A percentile compares a stretch with the other conserved stretches of the same genome.
phyloP scores from a whole-genome alignment of 768 basidiomycete species.

The Pleurotus giganteus region DNA sequence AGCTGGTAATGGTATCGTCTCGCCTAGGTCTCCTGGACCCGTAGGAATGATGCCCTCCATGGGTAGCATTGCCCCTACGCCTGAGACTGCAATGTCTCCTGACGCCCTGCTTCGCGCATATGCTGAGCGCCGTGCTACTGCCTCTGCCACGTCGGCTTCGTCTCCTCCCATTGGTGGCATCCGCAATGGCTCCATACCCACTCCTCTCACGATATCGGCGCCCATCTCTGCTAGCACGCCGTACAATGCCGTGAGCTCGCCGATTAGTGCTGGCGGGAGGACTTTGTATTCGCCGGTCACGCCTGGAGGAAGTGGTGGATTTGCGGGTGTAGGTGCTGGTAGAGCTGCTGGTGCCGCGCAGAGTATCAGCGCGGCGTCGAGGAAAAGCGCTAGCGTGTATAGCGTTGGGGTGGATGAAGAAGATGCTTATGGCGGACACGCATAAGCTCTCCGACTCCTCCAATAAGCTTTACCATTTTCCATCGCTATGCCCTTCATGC shows the following conservation, averaged over 20 bases:
- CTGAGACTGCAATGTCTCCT: slow-evolving; percentile 47
- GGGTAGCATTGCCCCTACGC: slow-evolving; percentile 30
- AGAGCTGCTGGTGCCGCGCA: background rate
- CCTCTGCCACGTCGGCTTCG: background rate
- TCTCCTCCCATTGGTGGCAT: background rate
- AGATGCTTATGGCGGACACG: slow-evolving; percentile 5
- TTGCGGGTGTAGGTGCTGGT: background rate
- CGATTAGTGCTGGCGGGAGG: slow-evolving; percentile 10
- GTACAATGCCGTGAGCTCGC: background rate
- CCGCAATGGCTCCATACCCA: background rate
- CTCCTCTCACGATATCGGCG: background rate
- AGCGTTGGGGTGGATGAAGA: slow-evolving; percentile 10
- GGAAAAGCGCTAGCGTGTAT: slow-evolving; percentile 4
- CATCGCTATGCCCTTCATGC: background rate
- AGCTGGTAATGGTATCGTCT: slow-evolving; percentile 13
- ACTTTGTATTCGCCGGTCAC: slow-evolving; percentile 10
- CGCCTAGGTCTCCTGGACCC: slow-evolving; percentile 3
- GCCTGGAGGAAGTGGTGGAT: background rate
- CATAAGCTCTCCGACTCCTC: background rate
- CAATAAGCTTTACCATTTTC: background rate
- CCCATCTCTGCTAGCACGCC: slow-evolving; percentile 3
- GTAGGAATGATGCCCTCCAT: slow-evolving; percentile 28
- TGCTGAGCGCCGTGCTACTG: slow-evolving; percentile 37
- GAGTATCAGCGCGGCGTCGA: background rate
- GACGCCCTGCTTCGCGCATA: slow-evolving; percentile 80